Conservation (phyloP, 169 alveolate species). For the Sarcocystis neurona region DNA sequence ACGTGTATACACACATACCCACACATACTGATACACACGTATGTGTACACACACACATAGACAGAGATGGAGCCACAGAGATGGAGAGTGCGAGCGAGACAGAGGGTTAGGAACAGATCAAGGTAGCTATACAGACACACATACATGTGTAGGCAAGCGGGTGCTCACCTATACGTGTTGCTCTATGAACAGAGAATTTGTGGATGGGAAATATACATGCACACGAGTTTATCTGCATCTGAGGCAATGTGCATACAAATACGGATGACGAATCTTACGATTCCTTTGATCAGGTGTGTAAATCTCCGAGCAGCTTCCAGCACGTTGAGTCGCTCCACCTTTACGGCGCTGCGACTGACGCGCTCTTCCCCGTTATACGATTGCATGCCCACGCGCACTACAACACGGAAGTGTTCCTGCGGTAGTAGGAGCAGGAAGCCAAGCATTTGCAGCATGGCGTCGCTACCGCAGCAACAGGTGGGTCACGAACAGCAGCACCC, state of each 20-base stretch:
- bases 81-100: not conserved
- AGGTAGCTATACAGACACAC: not conserved
- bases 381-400: not conserved
- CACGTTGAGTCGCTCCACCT: not conserved
- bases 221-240: no score
- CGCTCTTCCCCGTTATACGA: constrained; percentile 18
- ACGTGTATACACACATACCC: not conserved
- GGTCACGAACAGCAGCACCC: no score
- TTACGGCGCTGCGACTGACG: not conserved
- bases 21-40: not conserved
- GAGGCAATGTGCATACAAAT: no score
- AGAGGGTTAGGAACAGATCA: not conserved
- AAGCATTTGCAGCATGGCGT: no score
- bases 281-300: not conserved
- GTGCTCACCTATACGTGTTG: no score
- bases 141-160: no score
- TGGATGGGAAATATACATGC: no score
- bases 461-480: no score
- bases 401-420: constrained; percentile 1
- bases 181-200: no score
- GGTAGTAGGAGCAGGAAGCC: no score
- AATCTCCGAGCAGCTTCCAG: not conserved
- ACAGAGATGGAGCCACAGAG: not conserved
- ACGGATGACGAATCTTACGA: not conserved
- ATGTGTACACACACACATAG: not conserved